These are phyloP conservation scores for Sarocladium oryzae DNA, from an alignment of 2,329 filamentous ascomycete species.

Conservation along the genomic window DNA sequence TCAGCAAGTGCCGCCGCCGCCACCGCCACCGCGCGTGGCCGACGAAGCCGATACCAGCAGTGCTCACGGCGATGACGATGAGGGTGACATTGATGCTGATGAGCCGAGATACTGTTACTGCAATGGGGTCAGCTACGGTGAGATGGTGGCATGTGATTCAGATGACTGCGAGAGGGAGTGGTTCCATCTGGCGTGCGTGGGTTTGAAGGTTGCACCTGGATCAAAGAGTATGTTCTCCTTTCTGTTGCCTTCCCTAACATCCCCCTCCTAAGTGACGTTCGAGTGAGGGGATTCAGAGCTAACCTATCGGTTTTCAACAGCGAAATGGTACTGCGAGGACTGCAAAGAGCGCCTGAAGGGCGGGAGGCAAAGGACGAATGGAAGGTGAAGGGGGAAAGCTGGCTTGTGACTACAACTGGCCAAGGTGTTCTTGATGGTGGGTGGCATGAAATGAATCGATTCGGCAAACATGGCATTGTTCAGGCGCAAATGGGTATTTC, in stretches of 20 bases:
- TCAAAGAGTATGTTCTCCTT: conserved; percentile 56
- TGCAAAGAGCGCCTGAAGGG: conserved; percentile 62
- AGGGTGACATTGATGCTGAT: conserved; percentile 59
- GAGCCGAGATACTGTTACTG: conserved; percentile 77
- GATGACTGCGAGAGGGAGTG: conserved; percentile 68
- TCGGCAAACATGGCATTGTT: neutral
- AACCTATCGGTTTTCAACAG: conserved; percentile 31
- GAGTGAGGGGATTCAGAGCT: too few relatives aligned
- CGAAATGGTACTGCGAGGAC: conserved; percentile 78
- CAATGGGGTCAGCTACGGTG: conserved; percentile 72
- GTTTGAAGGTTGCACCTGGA: conserved; percentile 70
- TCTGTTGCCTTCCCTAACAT: too few relatives aligned
- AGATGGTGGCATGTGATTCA: conserved; percentile 78
- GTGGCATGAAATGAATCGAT: neutral
- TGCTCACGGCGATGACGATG: conserved; percentile 30
- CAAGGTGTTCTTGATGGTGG: neutral
- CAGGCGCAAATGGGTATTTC: neutral
- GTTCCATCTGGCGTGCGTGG: conserved; percentile 80
- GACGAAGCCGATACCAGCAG: conserved; percentile 39
- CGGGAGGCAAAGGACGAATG: conserved; percentile 34
- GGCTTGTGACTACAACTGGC: too few relatives aligned
- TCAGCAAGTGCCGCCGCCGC: conserved; percentile 29
- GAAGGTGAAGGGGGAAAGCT: neutral
- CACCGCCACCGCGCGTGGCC: conserved; percentile 20
- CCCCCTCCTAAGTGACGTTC: too few relatives aligned